Percentiles rank a stretch among this genome's conserved stretches.
Evolutionary conservation across 75 land plant species (phyloP).

Genomic region (Larix kaempferi): DNA sequence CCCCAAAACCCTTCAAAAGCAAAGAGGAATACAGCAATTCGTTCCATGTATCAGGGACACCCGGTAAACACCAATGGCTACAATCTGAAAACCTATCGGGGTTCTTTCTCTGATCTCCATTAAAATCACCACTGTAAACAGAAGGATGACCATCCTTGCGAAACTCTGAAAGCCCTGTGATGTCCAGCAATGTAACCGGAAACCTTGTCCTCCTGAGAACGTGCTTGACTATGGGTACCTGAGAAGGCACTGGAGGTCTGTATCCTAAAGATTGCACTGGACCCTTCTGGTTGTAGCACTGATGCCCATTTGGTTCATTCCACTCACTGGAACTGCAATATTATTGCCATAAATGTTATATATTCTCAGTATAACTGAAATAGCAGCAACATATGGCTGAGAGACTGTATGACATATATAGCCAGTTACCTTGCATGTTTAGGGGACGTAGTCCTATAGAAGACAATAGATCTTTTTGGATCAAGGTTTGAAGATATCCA

Average conservation of each 20-base stretch:
- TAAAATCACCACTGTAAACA: conserved; percentile 33
- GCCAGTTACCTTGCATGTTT: conserved; percentile 28
- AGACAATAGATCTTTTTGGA: conserved; percentile 20
- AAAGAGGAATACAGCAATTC: conserved; percentile 61
- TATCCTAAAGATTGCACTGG: conserved; percentile 31
- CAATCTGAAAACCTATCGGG: conserved; percentile 71
- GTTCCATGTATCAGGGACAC: conserved; percentile 96
- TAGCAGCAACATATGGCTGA: no score
- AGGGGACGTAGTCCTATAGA: conserved; percentile 31
- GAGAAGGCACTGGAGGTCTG: conserved; percentile 33
- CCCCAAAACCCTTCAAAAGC: neutral
- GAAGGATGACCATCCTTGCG: conserved; percentile 79
- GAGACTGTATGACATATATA: no score
- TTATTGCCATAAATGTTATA: no score
- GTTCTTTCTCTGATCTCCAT: conserved; percentile 33
- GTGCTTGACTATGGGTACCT: conserved; percentile 22
- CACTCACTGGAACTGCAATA: conserved; percentile 37
- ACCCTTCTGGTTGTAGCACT: conserved; percentile 22
- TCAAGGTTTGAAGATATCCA: conserved; percentile 29
- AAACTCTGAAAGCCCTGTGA: conserved; percentile 74
- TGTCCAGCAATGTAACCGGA: conserved; percentile 57
- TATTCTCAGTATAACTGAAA: no score
- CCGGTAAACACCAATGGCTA: conserved; percentile 98
- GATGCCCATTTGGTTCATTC: conserved; percentile 25
- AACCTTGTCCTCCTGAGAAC: conserved; percentile 34